These are phyloP conservation scores for Ceratorhiza oryzae-sativae DNA, from an alignment of 1,284 basidiomycete genomes.

Conservation along the genomic window DNA sequence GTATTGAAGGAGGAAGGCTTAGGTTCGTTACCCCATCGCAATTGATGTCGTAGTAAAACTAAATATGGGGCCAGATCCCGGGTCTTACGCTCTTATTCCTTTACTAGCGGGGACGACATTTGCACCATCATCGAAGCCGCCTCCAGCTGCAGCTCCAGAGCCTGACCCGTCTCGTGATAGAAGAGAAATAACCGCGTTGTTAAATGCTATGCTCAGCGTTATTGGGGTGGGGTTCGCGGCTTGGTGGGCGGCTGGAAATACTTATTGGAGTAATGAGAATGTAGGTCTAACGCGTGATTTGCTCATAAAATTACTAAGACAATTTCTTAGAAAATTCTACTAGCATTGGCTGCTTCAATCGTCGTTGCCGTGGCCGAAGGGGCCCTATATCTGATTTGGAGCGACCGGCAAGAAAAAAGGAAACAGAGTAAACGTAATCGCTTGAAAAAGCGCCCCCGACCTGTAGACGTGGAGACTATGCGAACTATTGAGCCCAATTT, in stretches of 20 bases:
- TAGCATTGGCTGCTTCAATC: constrained; percentile 55
- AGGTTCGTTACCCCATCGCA: constrained; percentile 10
- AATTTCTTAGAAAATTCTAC: constrained; percentile 62
- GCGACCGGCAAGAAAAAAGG: constrained; percentile 26
- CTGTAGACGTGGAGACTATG: neutral
- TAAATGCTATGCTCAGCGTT: constrained; percentile 75
- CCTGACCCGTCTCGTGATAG: constrained; percentile 59
- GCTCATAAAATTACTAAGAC: neutral
- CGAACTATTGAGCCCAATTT: neutral
- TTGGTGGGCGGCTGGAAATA: constrained; percentile 72
- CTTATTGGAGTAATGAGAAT: constrained; percentile 73
- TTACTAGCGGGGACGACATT: constrained; percentile 76
- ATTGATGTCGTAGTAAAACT: neutral
- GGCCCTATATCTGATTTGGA: constrained; percentile 73
- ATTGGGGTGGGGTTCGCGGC: constrained; percentile 67
- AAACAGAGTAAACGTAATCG: constrained; percentile 4
- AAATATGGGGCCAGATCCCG: constrained; percentile 50
- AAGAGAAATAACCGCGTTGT: constrained; percentile 68
- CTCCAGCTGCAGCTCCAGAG: constrained; percentile 55
- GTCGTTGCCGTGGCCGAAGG: constrained; percentile 71
- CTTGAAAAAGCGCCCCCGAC: neutral
- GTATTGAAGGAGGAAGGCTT: constrained; percentile 58
- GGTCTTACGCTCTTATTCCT: constrained; percentile 70
- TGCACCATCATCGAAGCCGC: constrained; percentile 73
- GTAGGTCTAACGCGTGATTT: constrained; percentile 53